phyloP scores from a whole-genome alignment of 202 grass and related monocot species.

The Saccharum hybrid region DNA sequence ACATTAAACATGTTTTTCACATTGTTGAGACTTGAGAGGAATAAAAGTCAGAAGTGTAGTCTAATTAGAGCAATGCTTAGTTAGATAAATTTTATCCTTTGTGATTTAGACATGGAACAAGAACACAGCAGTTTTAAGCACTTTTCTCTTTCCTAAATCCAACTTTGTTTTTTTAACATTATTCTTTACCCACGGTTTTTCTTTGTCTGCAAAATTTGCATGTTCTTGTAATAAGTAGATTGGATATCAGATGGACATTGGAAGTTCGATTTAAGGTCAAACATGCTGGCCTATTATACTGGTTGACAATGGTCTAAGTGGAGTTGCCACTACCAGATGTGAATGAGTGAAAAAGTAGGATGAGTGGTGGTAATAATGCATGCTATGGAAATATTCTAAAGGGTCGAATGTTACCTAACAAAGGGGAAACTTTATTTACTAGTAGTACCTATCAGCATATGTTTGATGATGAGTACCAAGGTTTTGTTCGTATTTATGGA shows the following conservation, averaged over 20 bases:
- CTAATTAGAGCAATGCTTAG: constrained; percentile 25
- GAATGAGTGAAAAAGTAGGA: constrained; percentile 50
- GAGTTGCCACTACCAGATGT: constrained; percentile 45
- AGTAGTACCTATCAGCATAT: constrained; percentile 21
- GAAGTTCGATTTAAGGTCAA: constrained; percentile 47
- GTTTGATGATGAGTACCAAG: constrained; percentile 27
- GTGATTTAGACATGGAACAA: neutral
- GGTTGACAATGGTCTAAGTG: constrained; percentile 49
- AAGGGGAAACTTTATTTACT: constrained; percentile 23
- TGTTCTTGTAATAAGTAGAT: constrained; percentile 15
- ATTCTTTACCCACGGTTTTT: neutral
- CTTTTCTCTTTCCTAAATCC: neutral
- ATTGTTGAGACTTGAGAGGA: constrained; percentile 1
- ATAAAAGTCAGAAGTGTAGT: constrained; percentile 15
- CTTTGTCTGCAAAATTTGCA: neutral
- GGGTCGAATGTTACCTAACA: constrained; percentile 43
- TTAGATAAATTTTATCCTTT: constrained; percentile 21
- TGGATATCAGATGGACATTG: constrained; percentile 10
- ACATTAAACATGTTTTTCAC: constrained; percentile 29
- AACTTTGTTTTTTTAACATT: constrained; percentile 1
- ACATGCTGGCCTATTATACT: constrained; percentile 41
- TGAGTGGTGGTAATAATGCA: constrained; percentile 48
- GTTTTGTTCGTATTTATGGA: constrained; percentile 21
- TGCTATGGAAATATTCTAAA: constrained; percentile 37
- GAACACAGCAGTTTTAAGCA: neutral